Base-by-base conservation (phyloP, 75 land plant genomes). In the Cupressus sempervirens region DNA sequence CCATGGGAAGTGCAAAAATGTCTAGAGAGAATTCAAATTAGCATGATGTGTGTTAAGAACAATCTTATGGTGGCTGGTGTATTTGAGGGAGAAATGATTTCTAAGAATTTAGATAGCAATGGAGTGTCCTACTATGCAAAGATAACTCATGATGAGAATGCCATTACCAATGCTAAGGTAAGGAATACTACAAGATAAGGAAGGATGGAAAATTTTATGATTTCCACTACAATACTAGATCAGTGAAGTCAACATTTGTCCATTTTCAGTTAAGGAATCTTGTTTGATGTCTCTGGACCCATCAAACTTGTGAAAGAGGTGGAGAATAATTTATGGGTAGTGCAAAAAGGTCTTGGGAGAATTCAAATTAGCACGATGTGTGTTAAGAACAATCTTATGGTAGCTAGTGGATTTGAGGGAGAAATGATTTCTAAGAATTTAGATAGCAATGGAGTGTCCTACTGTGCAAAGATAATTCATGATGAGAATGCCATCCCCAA, bases 401-500 rank as follows among this genome's bases (percentile, higher is more conserved):
- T 89, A 72, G 90, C 90, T 67, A 90, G 90, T 81, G 90, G 90
- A 43, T 89, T 89, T 76, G 90, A 89, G 65, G 90, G 90, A 41
- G 90, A 89, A 85, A 88, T 89, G 90, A 84, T 89, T 88, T 85
- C 87, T 82, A 89, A 89, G 99, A 86, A 90, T 88, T 75, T 97
- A 38, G 92, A 94, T 80, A 88, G 91, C 36, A 90, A 87, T 50
- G 99, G 98, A 84, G 90, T 97, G 29, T 91, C 89, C 48, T 97
- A 90, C 83, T 97, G 99, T 86, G 85, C 94, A 35, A 87, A 94
- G 85, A 96, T 95, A 73, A 97, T 96, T 10, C 88, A 89, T 89
- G 99, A 94, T 89, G 98, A 97, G 26, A 97, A 94, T 91, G 96
- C 97, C 53, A 94, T 98, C 43, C 96, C 99, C 50, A 97, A 97